Conservation (phyloP, 352 stramenopile species). For the Phytophthora pistaciae region DNA sequence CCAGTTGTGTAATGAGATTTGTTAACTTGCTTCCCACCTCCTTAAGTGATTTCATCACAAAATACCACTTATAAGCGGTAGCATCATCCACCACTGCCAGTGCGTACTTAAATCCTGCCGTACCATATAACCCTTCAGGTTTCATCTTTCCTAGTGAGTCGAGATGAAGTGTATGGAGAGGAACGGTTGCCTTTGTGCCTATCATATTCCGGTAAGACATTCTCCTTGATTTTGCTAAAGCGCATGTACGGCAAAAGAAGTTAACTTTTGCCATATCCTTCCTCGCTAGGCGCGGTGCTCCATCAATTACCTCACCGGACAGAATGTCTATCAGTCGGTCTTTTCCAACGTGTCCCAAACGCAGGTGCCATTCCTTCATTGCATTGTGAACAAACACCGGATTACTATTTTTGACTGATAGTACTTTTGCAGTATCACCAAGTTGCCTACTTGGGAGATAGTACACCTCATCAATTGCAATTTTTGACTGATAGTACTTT, state of each 20-base stretch:
- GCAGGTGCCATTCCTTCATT: not conserved
- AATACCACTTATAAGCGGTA: constrained; percentile 17
- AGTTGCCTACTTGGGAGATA: no score
- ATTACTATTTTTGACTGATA: not conserved
- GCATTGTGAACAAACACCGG: not conserved
- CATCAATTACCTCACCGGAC: not conserved
- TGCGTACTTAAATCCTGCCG: not conserved
- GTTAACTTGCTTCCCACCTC: not conserved
- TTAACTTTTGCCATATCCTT: not conserved
- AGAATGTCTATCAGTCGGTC: not conserved
- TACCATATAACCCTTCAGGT: constrained; percentile 1
- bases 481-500: no score
- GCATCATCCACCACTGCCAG: not conserved
- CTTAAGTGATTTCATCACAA: constrained; percentile 23
- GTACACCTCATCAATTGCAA: not conserved
- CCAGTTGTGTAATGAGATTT: not conserved
- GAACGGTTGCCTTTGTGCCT: not conserved
- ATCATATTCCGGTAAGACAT: not conserved
- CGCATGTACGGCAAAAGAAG: not conserved
- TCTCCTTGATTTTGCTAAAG: not conserved
- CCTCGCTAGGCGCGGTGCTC: not conserved
- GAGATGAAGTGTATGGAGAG: not conserved
- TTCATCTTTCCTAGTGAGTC: not conserved
- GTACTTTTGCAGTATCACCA: not conserved
- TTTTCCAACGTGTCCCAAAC: not conserved